These are phyloP conservation scores for Cladorrhinum sp. DNA, from an alignment of 2,329 filamentous ascomycete species.

Conservation along the genomic window DNA sequence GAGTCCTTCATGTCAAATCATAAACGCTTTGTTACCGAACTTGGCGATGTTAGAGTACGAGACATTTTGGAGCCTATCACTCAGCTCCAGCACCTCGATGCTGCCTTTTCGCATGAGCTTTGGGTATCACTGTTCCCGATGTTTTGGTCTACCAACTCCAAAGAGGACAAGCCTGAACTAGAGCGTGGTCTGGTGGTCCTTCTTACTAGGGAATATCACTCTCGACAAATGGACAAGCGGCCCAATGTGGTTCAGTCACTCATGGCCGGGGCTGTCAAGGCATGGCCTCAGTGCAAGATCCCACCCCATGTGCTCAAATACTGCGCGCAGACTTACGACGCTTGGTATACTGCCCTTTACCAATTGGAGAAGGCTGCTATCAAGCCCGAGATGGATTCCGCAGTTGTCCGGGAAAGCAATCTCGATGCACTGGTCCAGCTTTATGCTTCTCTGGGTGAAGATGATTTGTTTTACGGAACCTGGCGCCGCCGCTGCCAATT, in stretches of 20 bases:
- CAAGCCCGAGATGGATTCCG: constrained; percentile 78
- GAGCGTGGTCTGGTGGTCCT: constrained; percentile 88
- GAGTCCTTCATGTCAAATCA: constrained; percentile 77
- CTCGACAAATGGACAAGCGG: constrained; percentile 87
- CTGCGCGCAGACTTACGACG: constrained; percentile 87
- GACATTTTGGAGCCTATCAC: constrained; percentile 87
- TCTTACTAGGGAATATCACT: constrained; percentile 93
- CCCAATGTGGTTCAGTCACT: constrained; percentile 95
- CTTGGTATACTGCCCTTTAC: constrained; percentile 91
- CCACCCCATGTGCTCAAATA: constrained; percentile 97
- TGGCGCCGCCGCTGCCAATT: constrained; percentile 95
- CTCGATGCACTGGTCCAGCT: constrained; percentile 93
- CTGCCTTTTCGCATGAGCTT: constrained; percentile 76
- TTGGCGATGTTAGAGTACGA: constrained; percentile 81
- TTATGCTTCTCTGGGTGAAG: constrained; percentile 86
- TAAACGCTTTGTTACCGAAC: constrained; percentile 76
- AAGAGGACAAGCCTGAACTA: constrained; percentile 85
- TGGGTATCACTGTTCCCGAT: constrained; percentile 92
- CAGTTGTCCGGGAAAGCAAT: constrained; percentile 85
- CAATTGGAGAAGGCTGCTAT: constrained; percentile 89
- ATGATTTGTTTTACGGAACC: constrained; percentile 95
- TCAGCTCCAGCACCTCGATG: constrained; percentile 88
- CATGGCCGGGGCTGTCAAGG: constrained; percentile 79
- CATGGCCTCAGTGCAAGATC: constrained; percentile 84
- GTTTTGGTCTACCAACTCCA: constrained; percentile 84